These are phyloP conservation scores for Pythium coloratum DNA, from an alignment of 352 stramenopile species.

Conservation along the genomic window DNA sequence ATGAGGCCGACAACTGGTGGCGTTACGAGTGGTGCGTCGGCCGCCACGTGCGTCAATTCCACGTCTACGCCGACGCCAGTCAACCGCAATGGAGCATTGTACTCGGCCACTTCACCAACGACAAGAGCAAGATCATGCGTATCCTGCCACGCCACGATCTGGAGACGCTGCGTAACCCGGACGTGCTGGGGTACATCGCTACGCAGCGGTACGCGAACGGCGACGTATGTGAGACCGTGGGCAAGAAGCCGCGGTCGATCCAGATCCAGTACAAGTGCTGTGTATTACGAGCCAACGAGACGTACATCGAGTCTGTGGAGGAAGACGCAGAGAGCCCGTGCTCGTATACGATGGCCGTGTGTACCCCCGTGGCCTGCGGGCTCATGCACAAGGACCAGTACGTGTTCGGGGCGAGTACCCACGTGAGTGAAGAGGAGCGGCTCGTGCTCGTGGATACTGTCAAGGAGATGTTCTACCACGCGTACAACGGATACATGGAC, in stretches of 20 bases:
- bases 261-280: constrained; percentile 77
- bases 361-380: constrained; percentile 70
- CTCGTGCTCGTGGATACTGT: constrained; percentile 58
- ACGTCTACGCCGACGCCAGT: constrained; percentile 24
- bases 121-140: constrained; percentile 38
- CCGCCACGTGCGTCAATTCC: constrained; percentile 67
- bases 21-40: constrained; percentile 87
- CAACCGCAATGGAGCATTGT: constrained; percentile 31
- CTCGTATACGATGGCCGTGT: constrained; percentile 67
- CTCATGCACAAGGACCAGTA: constrained; percentile 74
- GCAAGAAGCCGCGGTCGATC: constrained; percentile 9
- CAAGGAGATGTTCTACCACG: constrained; percentile 90
- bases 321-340: constrained; percentile 42
- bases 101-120: constrained; percentile 40
- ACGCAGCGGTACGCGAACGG: constrained; percentile 49
- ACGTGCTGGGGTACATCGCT: constrained; percentile 55
- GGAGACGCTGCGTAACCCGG: constrained; percentile 38
- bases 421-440: constrained; percentile 58
- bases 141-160: constrained; percentile 44
- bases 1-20: constrained; percentile 71
- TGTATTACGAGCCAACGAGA: constrained; percentile 74
- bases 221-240: constrained; percentile 40
- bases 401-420: constrained; percentile 46
- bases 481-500: constrained; percentile 82
- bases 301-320: constrained; percentile 70